Conservation (phyloP, 805 yeast genomes). For the Starmerella roubikii region DNA sequence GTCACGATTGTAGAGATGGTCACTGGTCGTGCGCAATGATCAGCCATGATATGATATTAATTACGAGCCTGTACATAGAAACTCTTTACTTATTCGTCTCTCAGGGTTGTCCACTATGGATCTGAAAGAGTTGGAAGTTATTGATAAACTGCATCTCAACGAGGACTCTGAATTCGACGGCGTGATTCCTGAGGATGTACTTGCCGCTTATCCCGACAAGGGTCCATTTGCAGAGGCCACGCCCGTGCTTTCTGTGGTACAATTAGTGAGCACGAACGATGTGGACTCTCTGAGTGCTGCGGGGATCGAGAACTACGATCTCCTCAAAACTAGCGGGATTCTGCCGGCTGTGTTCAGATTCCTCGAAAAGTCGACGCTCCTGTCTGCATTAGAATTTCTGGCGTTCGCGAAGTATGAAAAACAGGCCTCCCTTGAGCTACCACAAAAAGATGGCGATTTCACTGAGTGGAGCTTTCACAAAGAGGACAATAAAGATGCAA, state of each 20-base stretch:
- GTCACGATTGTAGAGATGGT: constrained; percentile 54
- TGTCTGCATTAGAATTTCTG: background rate
- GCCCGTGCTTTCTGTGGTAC: constrained; percentile 1
- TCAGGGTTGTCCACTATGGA: background rate
- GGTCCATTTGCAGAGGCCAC: background rate
- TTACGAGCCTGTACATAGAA: too few species aligned
- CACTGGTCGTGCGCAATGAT: constrained; percentile 3
- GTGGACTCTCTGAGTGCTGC: background rate
- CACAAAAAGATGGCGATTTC: constrained; percentile 1
- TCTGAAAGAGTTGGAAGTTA: background rate
- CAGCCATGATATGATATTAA: too few species aligned
- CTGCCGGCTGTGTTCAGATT: background rate
- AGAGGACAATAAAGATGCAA: constrained; percentile 1
- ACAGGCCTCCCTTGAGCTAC: background rate
- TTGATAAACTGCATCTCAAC: background rate
- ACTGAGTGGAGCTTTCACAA: background rate
- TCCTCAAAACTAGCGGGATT: background rate
- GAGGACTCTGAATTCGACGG: background rate
- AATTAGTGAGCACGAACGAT: background rate
- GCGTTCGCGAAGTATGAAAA: constrained; percentile 6
- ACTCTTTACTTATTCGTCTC: background rate
- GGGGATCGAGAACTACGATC: background rate
- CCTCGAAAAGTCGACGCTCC: too few species aligned
- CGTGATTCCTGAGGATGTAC: background rate
- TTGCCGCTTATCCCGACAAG: background rate